Conservation (phyloP, 164 flowering plant genomes). For the Pachysandra terminalis region DNA sequence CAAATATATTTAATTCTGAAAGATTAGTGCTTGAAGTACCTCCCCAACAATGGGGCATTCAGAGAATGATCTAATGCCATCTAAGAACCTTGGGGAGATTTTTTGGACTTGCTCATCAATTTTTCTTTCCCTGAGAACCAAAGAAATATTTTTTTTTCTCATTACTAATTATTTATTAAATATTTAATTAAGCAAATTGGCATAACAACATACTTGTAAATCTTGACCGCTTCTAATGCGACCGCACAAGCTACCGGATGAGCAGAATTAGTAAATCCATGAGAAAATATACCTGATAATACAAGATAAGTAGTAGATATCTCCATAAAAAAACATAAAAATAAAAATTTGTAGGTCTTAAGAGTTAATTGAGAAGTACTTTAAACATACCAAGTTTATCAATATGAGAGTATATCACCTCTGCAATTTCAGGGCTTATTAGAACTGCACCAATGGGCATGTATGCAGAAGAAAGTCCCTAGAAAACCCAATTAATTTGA, state of each 20-base stretch:
- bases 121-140: constrained; percentile 74
- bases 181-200: no score
- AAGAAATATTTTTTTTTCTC: not conserved
- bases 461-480: constrained; percentile 91
- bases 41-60: constrained; percentile 94
- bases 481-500: constrained; percentile 6
- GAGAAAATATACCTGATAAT: constrained; percentile 69
- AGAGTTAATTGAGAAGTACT: not conserved
- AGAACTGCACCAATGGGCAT: constrained; percentile 97
- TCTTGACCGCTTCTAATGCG: constrained; percentile 84
- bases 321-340: not conserved
- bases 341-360: not conserved
- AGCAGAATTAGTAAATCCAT: constrained; percentile 98
- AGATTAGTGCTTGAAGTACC: constrained; percentile 35
- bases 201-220: constrained; percentile 61
- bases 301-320: constrained; percentile 11
- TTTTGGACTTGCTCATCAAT: constrained; percentile 58
- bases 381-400: constrained; percentile 71
- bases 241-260: constrained; percentile 98
- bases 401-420: constrained; percentile 85
- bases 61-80: constrained; percentile 73
- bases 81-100: constrained; percentile 77
- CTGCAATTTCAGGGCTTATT: constrained; percentile 85
- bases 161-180: no score
- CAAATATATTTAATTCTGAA: not conserved